phyloP scores from a whole-genome alignment of 129 eudicot genomes.

The Ambrosia trifida region DNA sequence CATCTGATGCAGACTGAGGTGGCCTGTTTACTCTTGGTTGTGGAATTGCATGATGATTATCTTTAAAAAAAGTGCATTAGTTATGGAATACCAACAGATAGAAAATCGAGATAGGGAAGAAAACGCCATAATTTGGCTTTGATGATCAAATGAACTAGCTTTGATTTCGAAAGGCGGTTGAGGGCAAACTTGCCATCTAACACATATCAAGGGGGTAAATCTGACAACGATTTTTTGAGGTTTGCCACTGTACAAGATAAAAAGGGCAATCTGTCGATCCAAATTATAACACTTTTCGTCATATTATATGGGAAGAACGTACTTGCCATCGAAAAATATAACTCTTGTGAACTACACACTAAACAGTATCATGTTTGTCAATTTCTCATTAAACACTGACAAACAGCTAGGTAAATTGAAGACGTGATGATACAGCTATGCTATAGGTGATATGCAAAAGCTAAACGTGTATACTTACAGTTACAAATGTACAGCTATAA shows the following conservation, averaged over 20 bases:
- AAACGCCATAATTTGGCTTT: neutral
- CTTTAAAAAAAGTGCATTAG: conserved; percentile 40
- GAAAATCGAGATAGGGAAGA: neutral
- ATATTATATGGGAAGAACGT: neutral
- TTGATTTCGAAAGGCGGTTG: neutral
- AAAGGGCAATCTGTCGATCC: neutral
- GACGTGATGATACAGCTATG: neutral
- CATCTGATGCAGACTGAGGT: conserved; percentile 56
- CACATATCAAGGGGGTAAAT: conserved; percentile 11
- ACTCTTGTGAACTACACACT: no score
- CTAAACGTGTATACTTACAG: neutral
- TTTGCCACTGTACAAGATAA: neutral
- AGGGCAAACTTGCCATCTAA: neutral
- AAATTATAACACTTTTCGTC: neutral
- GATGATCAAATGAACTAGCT: conserved; percentile 8
- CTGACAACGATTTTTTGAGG: neutral
- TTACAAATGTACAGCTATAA: neutral
- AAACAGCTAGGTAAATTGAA: no score
- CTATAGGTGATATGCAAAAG: neutral
- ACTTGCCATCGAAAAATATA: no score
- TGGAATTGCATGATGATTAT: conserved; percentile 53
- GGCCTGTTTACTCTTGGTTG: conserved; percentile 76
- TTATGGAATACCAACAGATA: neutral
- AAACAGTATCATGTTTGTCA: no score
- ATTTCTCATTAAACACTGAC: no score